phyloP scores from a whole-genome alignment of 371 early-diverging fungal genomes.

The Dichotomocladium elegans region DNA sequence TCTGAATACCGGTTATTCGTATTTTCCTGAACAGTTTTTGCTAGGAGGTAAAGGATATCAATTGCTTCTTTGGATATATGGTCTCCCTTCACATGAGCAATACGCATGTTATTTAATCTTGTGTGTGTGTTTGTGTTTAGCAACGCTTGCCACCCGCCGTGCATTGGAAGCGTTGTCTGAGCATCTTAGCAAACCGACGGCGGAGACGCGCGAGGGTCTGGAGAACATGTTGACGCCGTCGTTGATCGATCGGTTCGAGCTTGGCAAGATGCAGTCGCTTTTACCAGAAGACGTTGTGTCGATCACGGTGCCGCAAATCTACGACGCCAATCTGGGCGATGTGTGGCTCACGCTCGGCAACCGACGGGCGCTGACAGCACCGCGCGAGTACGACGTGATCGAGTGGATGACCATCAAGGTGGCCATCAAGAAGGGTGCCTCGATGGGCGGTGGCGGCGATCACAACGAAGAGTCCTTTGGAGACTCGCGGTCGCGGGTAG shows the following conservation, averaged over 20 bases:
- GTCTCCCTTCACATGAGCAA: neutral
- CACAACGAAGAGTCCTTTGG: constrained; percentile 40
- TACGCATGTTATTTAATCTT: neutral
- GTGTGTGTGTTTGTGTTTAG: constrained; percentile 4
- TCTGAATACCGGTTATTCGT: constrained; percentile 46
- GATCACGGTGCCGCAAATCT: constrained; percentile 46
- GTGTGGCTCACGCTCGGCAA: constrained; percentile 53
- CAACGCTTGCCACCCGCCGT: constrained; percentile 44
- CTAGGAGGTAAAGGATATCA: constrained; percentile 42
- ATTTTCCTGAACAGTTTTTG: constrained; percentile 60
- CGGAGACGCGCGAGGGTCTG: constrained; percentile 11
- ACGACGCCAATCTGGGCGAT: constrained; percentile 49
- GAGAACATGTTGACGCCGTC: constrained; percentile 37
- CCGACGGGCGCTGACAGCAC: constrained; percentile 19
- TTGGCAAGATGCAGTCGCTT: constrained; percentile 23
- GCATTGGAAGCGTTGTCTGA: constrained; percentile 33
- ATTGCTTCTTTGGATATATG: neutral
- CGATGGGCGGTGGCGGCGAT: too few relatives aligned
- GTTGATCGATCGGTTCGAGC: constrained; percentile 32
- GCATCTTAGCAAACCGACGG: constrained; percentile 21
- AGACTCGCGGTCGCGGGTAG: constrained; percentile 39
- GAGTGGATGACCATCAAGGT: constrained; percentile 43
- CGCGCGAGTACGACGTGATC: constrained; percentile 25
- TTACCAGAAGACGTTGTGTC: constrained; percentile 20
- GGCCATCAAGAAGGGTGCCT: constrained; percentile 16